Conservation (phyloP, 345 rosid species). For the Passiflora organensis region DNA sequence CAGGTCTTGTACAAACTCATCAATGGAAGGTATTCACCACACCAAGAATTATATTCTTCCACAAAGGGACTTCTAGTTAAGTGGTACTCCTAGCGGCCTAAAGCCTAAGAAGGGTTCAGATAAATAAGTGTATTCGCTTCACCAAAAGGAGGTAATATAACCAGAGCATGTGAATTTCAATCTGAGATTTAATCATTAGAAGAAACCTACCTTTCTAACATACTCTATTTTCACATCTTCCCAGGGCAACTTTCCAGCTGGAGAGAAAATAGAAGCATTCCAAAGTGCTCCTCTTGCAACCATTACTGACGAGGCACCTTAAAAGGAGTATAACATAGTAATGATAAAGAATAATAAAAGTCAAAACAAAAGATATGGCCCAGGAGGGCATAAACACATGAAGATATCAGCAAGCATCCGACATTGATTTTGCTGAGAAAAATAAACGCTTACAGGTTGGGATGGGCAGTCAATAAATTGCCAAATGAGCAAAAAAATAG, state of each 20-base stretch:
- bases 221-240: conserved; percentile 69
- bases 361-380: too few species aligned
- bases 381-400: too few species aligned
- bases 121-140: not conserved
- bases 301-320: conserved; percentile 90
- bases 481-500: too few species aligned
- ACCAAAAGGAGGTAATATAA: conserved; percentile 1
- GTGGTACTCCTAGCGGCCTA: not conserved
- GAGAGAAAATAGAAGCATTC: conserved; percentile 89
- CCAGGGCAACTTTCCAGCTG: conserved; percentile 60
- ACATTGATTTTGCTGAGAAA: too few species aligned
- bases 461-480: too few species aligned
- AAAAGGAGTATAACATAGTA: conserved; percentile 7
- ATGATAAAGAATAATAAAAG: too few species aligned
- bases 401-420: too few species aligned
- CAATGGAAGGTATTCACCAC: not conserved
- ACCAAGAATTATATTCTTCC: too few species aligned
- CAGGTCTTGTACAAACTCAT: not conserved
- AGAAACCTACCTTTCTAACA: conserved; percentile 56
- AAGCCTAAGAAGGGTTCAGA: not conserved
- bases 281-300: conserved; percentile 94
- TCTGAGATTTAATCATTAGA: not conserved
- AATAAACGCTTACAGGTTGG: too few species aligned
- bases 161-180: not conserved
- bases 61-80: too few species aligned